Evolutionary conservation across 1,139 yeast species (phyloP).

Genomic region (Petasospora rhodanensis): DNA sequence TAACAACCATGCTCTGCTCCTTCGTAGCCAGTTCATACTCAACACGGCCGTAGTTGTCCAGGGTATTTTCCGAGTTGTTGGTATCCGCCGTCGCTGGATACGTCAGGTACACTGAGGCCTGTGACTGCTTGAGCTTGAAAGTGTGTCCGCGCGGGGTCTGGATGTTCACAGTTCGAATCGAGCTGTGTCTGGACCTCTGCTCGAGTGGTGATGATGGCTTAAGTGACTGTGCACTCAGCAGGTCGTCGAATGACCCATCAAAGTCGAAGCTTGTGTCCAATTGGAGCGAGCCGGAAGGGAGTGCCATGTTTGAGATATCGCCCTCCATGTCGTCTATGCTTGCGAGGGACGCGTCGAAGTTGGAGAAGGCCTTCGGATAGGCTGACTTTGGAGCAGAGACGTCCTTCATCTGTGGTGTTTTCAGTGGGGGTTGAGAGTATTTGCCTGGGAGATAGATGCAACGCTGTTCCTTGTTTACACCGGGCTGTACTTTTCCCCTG

Average conservation of each 20-base stretch:
- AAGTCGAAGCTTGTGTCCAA: conserved; percentile 1
- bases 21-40: conserved; percentile 22
- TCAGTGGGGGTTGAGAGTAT: neutral
- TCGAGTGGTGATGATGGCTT: conserved; percentile 8
- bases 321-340: conserved; percentile 24
- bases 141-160: conserved; percentile 21
- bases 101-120: conserved; percentile 20
- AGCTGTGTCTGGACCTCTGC: conserved; percentile 15
- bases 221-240: conserved; percentile 6
- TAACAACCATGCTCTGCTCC: conserved; percentile 26
- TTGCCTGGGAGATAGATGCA: too few species aligned
- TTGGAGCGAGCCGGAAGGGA: too few species aligned
- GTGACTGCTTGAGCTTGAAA: conserved; percentile 16
- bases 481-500: too few species aligned
- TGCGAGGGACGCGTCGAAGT: conserved; percentile 20
- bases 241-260: conserved; percentile 21
- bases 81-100: conserved; percentile 17
- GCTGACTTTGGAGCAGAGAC: conserved; percentile 20
- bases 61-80: conserved; percentile 11
- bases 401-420: neutral
- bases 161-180: too few species aligned
- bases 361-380: conserved; percentile 17
- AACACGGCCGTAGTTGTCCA: conserved; percentile 23
- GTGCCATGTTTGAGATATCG: conserved; percentile 19
- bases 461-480: too few species aligned